phyloP scores from a whole-genome alignment of 176 grass and related monocot genomes.

The Typha latifolia region DNA sequence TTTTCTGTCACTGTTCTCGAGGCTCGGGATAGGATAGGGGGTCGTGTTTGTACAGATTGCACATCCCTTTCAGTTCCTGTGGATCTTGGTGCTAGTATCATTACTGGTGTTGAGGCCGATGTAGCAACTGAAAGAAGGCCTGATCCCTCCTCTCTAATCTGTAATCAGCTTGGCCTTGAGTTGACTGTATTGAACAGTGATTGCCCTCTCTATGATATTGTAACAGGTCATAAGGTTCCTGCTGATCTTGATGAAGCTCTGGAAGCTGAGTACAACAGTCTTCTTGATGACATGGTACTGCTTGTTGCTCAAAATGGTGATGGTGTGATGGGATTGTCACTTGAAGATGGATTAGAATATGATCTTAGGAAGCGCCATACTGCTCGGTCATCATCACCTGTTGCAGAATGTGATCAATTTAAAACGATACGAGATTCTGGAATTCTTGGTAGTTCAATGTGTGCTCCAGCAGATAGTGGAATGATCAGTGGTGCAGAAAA shows the following conservation, averaged over 20 bases:
- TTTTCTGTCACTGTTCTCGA: slow-evolving; percentile 89
- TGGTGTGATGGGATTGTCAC: slow-evolving; percentile 63
- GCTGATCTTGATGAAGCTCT: slow-evolving; percentile 67
- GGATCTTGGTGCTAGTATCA: slow-evolving; percentile 99
- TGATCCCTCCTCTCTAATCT: slow-evolving; percentile 91
- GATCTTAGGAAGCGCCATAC: slow-evolving; percentile 63
- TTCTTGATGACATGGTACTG: slow-evolving; percentile 89
- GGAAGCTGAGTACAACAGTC: slow-evolving; percentile 79
- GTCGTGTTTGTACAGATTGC: slow-evolving; percentile 83
- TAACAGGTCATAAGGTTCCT: slow-evolving; percentile 76
- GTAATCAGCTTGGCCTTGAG: slow-evolving; percentile 88
- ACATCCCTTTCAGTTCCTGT: slow-evolving; percentile 91
- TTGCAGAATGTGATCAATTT: slow-evolving; percentile 31
- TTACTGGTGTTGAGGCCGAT: slow-evolving; percentile 94
- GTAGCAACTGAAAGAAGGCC: slow-evolving; percentile 87
- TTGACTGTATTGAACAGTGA: slow-evolving; percentile 82
- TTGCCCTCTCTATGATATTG: slow-evolving; percentile 93
- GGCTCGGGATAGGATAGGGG: slow-evolving; percentile 81
- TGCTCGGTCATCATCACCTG: slow-evolving; percentile 32
- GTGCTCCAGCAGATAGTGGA: slow-evolving; percentile 34
- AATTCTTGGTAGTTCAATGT: slow-evolving; percentile 23
- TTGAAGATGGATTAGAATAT: slow-evolving; percentile 91
- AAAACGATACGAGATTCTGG: slow-evolving; percentile 31
- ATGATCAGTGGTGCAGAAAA: slow-evolving; percentile 22
- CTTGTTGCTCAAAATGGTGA: slow-evolving; percentile 91